These are phyloP conservation scores for Combretum micranthum DNA, from an alignment of 345 rosid genomes.

Conservation along the genomic window DNA sequence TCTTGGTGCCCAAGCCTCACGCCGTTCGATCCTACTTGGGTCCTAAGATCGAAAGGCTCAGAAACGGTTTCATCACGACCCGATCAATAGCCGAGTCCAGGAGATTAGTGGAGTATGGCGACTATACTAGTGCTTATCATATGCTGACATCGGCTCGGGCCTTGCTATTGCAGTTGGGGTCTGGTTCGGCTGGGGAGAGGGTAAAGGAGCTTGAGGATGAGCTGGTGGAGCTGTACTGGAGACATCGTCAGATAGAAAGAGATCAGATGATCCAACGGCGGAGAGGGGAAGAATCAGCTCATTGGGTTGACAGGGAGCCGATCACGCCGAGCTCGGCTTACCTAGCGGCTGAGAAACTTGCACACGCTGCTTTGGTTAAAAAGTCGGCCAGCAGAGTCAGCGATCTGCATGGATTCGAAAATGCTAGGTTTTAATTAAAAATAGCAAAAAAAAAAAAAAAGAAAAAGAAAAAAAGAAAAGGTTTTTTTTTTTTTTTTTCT, in stretches of 20 bases:
- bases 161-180: conserved; percentile 38
- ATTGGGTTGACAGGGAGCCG: conserved; percentile 54
- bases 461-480: no score
- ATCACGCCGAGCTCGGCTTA: conserved; percentile 80
- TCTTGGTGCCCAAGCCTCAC: conserved; percentile 24
- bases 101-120: conserved; percentile 47
- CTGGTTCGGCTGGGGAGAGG: conserved; percentile 30
- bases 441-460: no score
- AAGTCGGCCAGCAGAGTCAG: conserved; percentile 64
- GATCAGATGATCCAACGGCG: conserved; percentile 4
- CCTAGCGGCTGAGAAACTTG: conserved; percentile 89
- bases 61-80: conserved; percentile 48
- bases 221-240: conserved; percentile 59
- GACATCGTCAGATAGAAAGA: conserved; percentile 29
- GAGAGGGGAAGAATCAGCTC: conserved; percentile 17
- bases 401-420: conserved; percentile 96
- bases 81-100: conserved; percentile 78
- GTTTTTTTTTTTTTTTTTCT: no score
- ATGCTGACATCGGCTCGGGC: conserved; percentile 70
- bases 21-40: conserved; percentile 34
- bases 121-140: conserved; percentile 56
- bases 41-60: conserved; percentile 44
- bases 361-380: conserved; percentile 75
- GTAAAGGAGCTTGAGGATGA: conserved; percentile 45
- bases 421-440: conserved; percentile 64